Evolutionary conservation across 2,329 filamentous ascomycete genomes (phyloP).

Genomic region (Pseudopyricularia javanii): DNA sequence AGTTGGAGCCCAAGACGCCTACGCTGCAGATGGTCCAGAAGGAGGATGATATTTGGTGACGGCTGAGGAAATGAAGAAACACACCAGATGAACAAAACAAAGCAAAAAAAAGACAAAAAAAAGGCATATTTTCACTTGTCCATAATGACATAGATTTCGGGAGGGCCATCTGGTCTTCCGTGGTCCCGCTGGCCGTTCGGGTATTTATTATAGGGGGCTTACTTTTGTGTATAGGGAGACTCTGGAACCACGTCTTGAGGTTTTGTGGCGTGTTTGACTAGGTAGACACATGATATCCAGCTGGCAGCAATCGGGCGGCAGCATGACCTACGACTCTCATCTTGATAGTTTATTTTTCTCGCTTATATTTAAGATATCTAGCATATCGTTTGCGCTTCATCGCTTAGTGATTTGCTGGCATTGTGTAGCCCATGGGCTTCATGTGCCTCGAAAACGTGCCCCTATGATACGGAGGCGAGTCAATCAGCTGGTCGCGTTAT

Average conservation of each 20-base stretch:
- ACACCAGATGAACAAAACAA: not conserved
- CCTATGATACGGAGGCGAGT: too few relatives aligned
- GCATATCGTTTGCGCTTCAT: too few relatives aligned
- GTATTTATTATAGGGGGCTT: not conserved
- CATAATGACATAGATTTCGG: not conserved
- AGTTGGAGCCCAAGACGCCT: conserved; percentile 50
- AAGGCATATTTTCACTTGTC: not conserved
- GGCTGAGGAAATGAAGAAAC: not conserved
- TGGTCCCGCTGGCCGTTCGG: not conserved
- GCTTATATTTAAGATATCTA: not conserved
- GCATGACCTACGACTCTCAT: not conserved
- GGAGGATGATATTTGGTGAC: conserved; percentile 52
- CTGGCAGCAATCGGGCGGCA: not conserved
- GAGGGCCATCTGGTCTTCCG: not conserved
- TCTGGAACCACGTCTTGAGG: too few relatives aligned
- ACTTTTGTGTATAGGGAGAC: not conserved
- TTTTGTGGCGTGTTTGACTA: not conserved
- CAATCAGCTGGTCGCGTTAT: too few relatives aligned
- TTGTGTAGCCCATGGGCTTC: too few relatives aligned
- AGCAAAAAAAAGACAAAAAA: not conserved
- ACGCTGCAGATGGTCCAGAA: conserved; percentile 49
- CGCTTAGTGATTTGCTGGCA: too few relatives aligned
- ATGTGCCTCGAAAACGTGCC: too few relatives aligned
- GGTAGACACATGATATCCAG: not conserved
- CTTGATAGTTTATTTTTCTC: not conserved